A percentile compares a stretch with the other conserved stretches of the same genome.
phyloP scores from a whole-genome alignment of 1,284 basidiomycete species.

The Tranzscheliella williamsii region DNA sequence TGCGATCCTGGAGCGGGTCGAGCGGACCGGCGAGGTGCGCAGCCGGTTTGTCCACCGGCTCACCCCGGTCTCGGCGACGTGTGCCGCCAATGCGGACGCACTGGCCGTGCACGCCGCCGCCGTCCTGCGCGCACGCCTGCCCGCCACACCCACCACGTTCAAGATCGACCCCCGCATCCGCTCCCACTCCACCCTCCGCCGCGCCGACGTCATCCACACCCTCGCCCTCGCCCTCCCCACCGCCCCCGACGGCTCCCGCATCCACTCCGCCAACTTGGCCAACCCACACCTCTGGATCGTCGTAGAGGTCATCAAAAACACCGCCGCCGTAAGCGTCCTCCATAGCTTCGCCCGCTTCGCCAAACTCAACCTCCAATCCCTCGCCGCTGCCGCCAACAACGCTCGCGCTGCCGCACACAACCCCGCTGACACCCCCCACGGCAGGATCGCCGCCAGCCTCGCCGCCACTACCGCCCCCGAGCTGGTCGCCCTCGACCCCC shows the following conservation, averaged over 20 bases:
- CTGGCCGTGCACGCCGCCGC: conserved; percentile 14
- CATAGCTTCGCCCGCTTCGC: conserved; percentile 36
- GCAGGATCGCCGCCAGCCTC: not conserved
- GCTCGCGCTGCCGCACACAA: conserved; percentile 3
- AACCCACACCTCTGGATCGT: conserved; percentile 45
- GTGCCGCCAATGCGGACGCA: conserved; percentile 15
- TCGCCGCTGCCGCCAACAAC: conserved; percentile 27
- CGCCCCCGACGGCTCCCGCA: conserved; percentile 1
- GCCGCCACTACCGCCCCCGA: not conserved
- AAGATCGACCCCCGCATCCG: conserved; percentile 54
- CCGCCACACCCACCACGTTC: conserved; percentile 15
- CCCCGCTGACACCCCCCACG: not conserved
- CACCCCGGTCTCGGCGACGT: conserved; percentile 31
- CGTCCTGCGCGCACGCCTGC: conserved; percentile 26
- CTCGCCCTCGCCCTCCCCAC: conserved; percentile 39
- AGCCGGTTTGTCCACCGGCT: conserved; percentile 42
- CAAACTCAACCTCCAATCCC: conserved; percentile 44
- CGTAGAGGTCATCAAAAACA: conserved; percentile 48
- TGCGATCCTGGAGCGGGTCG: conserved; percentile 39
- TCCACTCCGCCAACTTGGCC: conserved; percentile 42
- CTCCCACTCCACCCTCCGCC: conserved; percentile 37
- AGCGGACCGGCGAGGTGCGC: conserved; percentile 37
- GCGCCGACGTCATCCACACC: conserved; percentile 41
- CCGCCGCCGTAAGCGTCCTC: conserved; percentile 43
- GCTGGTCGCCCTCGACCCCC: too few relatives aligned